Evolutionary conservation across 2,329 filamentous ascomycete genomes (phyloP), one percentile per base, ranked within the genome.

Genomic region (Penicillium concentricum): DNA sequence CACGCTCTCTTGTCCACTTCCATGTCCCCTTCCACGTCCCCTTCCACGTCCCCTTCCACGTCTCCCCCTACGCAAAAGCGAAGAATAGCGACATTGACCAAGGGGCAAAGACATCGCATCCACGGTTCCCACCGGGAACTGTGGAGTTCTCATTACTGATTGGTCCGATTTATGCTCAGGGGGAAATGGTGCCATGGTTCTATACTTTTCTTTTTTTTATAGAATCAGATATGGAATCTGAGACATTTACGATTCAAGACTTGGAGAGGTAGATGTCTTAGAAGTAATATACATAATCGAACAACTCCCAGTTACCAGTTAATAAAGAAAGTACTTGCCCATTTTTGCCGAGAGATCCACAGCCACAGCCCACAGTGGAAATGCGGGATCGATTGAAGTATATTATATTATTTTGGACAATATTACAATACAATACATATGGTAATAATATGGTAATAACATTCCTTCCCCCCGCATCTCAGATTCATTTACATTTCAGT

Each of bases 81-180:
- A 42, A 18, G 8, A 44, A 30, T 26, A 5, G 20, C 32, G 26
- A 43, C 26, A 22, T 34, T 24, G 34, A 20, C 43, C 44, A 56
- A 45, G 39, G 53, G 41, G 44, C 24, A 50, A 30, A 49, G 43
- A 39, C 18, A 51, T 42, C 39, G 42, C 24, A 49, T 43, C 49
- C 58, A 60, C 42, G 51, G 59, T 57, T 57, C 26, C 52, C 56
- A 57, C 54, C 35, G 52, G 59, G 57, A 60, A 58, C 47, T 55
- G 41, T 51, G 51, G 51, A 61, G 38, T 30, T 16, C 22, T 16
- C n/a, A 7, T 2, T 30, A 18, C 20, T 60, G 30, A 63, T 63
- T 63, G 60, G 61, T 20, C 20, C 50, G 55, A 60, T 58, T 46
- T 24, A 26, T 41, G n/a, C 54, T 62, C 55, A 62, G 55, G 53